Percentiles rank a stretch among this genome's conserved stretches.
Conservation (phyloP, 768 basidiomycete genomes). For the Inosperma sp. region DNA sequence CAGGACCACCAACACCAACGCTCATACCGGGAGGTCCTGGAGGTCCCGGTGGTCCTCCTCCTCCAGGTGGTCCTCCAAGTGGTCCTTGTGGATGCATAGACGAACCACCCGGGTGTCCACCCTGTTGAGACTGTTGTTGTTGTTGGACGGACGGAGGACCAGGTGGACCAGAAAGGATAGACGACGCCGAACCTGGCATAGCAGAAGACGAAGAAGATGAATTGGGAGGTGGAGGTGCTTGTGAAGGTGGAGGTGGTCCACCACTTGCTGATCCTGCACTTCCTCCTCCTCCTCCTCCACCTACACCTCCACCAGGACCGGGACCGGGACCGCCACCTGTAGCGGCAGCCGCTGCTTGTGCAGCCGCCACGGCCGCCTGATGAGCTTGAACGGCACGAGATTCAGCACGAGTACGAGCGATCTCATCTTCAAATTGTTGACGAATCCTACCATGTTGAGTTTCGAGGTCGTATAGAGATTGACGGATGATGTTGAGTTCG, state of each 20-base stretch:
- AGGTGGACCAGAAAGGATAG: background rate
- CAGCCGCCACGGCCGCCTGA: constrained; percentile 15
- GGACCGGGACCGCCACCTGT: background rate
- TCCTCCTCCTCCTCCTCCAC: constrained; percentile 17
- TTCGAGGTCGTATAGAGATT: constrained; percentile 90
- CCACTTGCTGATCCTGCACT: constrained; percentile 21
- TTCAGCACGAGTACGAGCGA: constrained; percentile 66
- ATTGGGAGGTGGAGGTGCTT: no score
- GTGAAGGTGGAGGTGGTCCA: constrained; percentile 1
- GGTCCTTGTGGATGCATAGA: no score
- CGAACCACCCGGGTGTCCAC: no score
- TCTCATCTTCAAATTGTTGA: constrained; percentile 82
- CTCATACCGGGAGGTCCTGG: no score
- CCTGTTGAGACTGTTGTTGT: no score
- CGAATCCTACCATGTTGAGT: constrained; percentile 81
- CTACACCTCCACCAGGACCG: background rate
- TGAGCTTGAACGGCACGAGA: constrained; percentile 40
- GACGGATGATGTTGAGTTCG: constrained; percentile 86
- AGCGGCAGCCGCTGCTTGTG: background rate
- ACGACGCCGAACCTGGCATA: constrained; percentile 1
- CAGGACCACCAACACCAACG: no score
- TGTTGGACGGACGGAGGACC: background rate
- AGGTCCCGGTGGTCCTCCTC: no score
- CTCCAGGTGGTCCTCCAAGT: no score
- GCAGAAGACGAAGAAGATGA: background rate